Evolutionary conservation across 1,284 basidiomycete genomes (phyloP), one percentile per base, ranked within the genome.

Genomic region (Ustilago loliicola): DNA sequence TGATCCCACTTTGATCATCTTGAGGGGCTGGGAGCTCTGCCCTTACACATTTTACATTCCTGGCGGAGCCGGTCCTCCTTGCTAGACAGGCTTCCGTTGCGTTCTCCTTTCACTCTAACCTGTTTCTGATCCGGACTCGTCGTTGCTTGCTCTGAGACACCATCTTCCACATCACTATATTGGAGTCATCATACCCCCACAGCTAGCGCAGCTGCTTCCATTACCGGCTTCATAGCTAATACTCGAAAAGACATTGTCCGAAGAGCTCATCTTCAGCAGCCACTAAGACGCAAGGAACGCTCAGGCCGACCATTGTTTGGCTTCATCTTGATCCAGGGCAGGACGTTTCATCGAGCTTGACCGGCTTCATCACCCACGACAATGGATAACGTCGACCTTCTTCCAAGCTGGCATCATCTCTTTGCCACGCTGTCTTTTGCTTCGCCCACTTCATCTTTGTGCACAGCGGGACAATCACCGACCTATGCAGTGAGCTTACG

Each of bases 1-100:
- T 50, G 48, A 50, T 9, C 25, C 27, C 15, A 27, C 25, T 50
- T 50, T 13, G 27, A 25, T 50, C 48, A 50, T 17, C 27, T 45
- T 17, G 36, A 45, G 10, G 27, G 29, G 48, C 48, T 27, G 6
- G 9, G 25, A 15, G 6, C 48, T 25, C n/a, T 50, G 48, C 48
- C 48, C 48, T 50, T 50, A 25, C 11, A 29, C 48, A 50, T 50
- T 27, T 25, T 50, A 6, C 48, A 50, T 50, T 50, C 48, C 48
- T 50, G 27, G 45, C 45, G 19, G 21, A 42, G 40, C 17, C 42
- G 42, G 8, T 45, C 11, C 42, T 45, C 21, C 42, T 17, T 11
- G n/a, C 21, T 45, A 21, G 42, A 45, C 7, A 8, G 8, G 10
- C 42, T 45, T 45, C 38, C 42, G 21, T 23, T 21, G 42, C n/a